Evolutionary conservation across 2,329 filamentous ascomycete genomes (phyloP), one percentile per base, ranked within the genome.

Genomic region (Epichloe hybrida): DNA sequence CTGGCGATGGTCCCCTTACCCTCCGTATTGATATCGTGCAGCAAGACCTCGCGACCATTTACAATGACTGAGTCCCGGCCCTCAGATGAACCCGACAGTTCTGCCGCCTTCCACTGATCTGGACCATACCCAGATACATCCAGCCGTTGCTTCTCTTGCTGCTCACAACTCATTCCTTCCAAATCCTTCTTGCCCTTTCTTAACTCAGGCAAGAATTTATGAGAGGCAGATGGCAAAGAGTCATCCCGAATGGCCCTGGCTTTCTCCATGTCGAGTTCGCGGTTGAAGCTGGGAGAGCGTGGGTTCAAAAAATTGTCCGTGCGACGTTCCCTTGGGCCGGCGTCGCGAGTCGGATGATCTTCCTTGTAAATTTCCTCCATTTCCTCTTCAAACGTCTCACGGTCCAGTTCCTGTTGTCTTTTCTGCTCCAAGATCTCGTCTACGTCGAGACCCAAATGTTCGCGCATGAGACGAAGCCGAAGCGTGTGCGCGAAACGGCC

Each of bases 401-500:
- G 71, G 57, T 84, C 81, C 46, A 80, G 66, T 59, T 89, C 83
- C 31, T 79, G 79, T 57, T 80, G 76, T 48, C 84, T 76, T 57
- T 89, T 83, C 54, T 91, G 81, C 61, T 93, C 88, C 61, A 87
- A 80, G 53, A 96, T 83, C 61, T 88, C 86, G 64, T 98, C 93
- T 4, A 95, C 88, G 62, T 97, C 90, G 39, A 97, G 73, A n/a
- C 93, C 93, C 34, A 98, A 74, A 70, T 98, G 93, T 67, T 98
- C 93, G 55, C 91, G 80, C 93, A 97, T 97, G 46, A 97, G 74
- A 27, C 93, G 85, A 72, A 96, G 83, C 34, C 93, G 88, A 49
- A 98, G 77, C 0, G 88, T 93, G 64, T 97, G 90, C 5, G 93
- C 87, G 66, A 96, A 98, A 27, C 88, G 82, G 42, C 89, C 90